These are phyloP conservation scores for Medicago lupulina DNA, from an alignment of 306 rosid genomes.

Conservation along the genomic window DNA sequence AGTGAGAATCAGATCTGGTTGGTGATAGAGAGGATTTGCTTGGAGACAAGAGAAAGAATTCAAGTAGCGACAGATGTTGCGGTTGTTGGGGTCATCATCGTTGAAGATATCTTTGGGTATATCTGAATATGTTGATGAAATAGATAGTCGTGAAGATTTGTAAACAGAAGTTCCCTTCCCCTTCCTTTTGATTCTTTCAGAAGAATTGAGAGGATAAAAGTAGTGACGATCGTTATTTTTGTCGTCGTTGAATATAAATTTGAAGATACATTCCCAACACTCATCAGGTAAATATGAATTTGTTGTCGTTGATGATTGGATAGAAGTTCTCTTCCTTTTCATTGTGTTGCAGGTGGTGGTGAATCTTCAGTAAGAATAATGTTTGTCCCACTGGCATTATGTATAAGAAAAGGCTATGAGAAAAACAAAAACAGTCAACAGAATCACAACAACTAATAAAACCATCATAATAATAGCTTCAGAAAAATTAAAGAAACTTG, in stretches of 20 bases:
- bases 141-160: background rate
- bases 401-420: too few species aligned
- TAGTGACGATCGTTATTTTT: too few species aligned
- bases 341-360: too few species aligned
- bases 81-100: background rate
- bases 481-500: slow-evolving; percentile 47
- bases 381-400: too few species aligned
- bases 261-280: background rate
- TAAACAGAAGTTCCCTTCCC: background rate
- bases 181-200: background rate
- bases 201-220: too few species aligned
- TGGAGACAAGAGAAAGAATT: background rate
- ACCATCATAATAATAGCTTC: background rate
- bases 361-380: too few species aligned
- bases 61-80: background rate
- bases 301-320: background rate
- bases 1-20: too few species aligned
- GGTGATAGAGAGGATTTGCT: background rate
- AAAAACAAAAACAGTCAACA: too few species aligned
- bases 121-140: background rate
- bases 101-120: background rate
- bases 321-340: background rate
- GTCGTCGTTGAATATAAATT: background rate
- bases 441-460: too few species aligned
- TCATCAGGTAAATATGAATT: background rate